Base-by-base conservation (phyloP, 768 basidiomycete species). In the Fibroporia radiculosa region DNA sequence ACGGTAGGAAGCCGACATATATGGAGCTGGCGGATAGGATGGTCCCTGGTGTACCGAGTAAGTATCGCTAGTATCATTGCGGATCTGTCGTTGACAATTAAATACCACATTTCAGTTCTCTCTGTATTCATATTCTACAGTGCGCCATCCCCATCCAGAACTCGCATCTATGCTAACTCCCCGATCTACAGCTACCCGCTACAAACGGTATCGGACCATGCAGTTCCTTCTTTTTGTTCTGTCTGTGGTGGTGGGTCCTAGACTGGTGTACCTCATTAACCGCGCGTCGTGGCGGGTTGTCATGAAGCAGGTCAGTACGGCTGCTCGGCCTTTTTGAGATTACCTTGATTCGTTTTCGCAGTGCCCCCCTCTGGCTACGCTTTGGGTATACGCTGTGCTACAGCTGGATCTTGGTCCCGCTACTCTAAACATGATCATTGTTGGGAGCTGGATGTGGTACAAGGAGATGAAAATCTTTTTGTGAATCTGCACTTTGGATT, bases 51-150 rank as follows among this genome's bases (percentile, higher is more conserved):
- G 67, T 85, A 24, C 88, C 89, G n/a, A 82, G 88, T 91, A 62
- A 46, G 82, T 69, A 38, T 49, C 13, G 14, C 23, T 18, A 25
- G 34, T 44, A 32, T 23, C 24, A n/a, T 19, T 26, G 25, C 36
- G 44, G 14, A 4, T 7, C 20, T 34, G 10, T 20, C 43, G 36
- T n/a, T 31, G 29, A 31, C 29, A 31, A 8, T 8, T n/a, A 8
- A n/a, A 31, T 8, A 31, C 29, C n/a, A n/a, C 29, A 8, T 27
- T 12, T 4, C 49, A 91, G 88, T 88, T 48, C 62, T 92, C 44
- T 75, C 80, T 1, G 42, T 87, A 32, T 84, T 88, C 60, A 73
- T 90, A 40, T 86, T 85, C 58, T 86, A 82, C 61, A 79, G 85
- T 84, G 56, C 51, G 82, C 62, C 11, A 10, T 27, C 19, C 42